Conservation (phyloP, 768 basidiomycete genomes). For the Russula ochroleuca region DNA sequence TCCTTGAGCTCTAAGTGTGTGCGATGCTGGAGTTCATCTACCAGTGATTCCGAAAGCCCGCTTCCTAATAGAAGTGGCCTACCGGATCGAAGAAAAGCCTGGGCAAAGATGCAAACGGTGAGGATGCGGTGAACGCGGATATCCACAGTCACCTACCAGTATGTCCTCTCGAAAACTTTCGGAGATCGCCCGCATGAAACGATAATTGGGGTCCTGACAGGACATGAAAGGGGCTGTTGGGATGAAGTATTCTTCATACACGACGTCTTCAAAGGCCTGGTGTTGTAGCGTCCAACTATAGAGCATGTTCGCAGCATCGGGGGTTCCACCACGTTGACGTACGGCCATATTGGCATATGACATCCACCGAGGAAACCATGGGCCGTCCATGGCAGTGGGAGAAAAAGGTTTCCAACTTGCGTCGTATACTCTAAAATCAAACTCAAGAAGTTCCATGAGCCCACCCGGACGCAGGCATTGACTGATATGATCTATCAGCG, state of each 20-base stretch:
- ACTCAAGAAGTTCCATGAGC: slow-evolving; percentile 61
- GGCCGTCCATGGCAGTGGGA: slow-evolving; percentile 42
- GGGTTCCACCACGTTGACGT: slow-evolving; percentile 52
- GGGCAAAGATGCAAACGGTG: slow-evolving; percentile 2
- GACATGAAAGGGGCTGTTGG: slow-evolving; percentile 52
- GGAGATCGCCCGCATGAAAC: slow-evolving; percentile 12
- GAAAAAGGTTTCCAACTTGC: slow-evolving; percentile 43
- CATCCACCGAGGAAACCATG: slow-evolving; percentile 65
- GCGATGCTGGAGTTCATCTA: slow-evolving; percentile 51
- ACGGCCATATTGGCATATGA: slow-evolving; percentile 51
- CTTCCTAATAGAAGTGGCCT: slow-evolving; percentile 64
- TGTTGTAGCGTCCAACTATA: slow-evolving; percentile 52
- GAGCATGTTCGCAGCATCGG: slow-evolving; percentile 57
- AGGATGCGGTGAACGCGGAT: not conserved
- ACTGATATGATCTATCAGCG: slow-evolving; percentile 61
- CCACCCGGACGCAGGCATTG: slow-evolving; percentile 68
- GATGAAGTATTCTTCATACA: slow-evolving; percentile 57
- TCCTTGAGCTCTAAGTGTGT: slow-evolving; percentile 51
- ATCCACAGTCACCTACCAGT: slow-evolving; percentile 36
- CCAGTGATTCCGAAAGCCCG: slow-evolving; percentile 51
- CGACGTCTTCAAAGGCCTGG: slow-evolving; percentile 54
- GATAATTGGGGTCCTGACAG: slow-evolving; percentile 33
- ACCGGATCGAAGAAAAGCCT: slow-evolving; percentile 64
- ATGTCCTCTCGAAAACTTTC: slow-evolving; percentile 55
- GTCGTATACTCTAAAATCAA: slow-evolving; percentile 64